Conservation (phyloP, 2,329 filamentous ascomycete genomes). For the Shiraia sp. region DNA sequence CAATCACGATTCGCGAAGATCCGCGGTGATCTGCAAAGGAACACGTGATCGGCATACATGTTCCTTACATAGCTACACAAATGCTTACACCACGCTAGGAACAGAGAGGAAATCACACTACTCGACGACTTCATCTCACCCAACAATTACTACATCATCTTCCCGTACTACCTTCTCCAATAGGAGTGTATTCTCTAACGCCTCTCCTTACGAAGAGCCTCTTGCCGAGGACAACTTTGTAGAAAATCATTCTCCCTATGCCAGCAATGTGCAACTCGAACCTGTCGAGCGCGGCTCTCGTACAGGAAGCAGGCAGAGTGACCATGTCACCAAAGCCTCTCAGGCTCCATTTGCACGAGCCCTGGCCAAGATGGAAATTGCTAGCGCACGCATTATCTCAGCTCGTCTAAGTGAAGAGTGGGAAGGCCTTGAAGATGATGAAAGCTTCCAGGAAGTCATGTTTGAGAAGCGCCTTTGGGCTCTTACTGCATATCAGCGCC, state of each 20-base stretch:
- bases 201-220: slow-evolving; percentile 20
- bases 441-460: slow-evolving; percentile 28
- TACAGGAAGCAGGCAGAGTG: slow-evolving; percentile 23
- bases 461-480: slow-evolving; percentile 36
- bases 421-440: slow-evolving; percentile 31
- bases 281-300: slow-evolving; percentile 24
- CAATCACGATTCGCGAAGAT: slow-evolving; percentile 6
- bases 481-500: slow-evolving; percentile 28
- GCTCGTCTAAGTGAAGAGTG: slow-evolving; percentile 31
- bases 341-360: slow-evolving; percentile 27
- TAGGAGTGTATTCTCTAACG: slow-evolving; percentile 23
- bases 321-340: slow-evolving; percentile 18
- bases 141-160: slow-evolving; percentile 17
- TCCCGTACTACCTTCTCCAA: slow-evolving; percentile 17
- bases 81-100: background rate
- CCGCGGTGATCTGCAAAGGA: slow-evolving; percentile 6
- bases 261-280: slow-evolving; percentile 21
- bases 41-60: background rate
- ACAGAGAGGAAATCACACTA: slow-evolving; percentile 14
- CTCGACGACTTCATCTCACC: slow-evolving; percentile 21
- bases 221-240: slow-evolving; percentile 16
- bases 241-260: slow-evolving; percentile 12
- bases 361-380: slow-evolving; percentile 30
- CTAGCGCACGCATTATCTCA: slow-evolving; percentile 29
- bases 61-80: slow-evolving; percentile 11